Conservation (phyloP, 768 basidiomycete genomes). For the Paxillus involutus region DNA sequence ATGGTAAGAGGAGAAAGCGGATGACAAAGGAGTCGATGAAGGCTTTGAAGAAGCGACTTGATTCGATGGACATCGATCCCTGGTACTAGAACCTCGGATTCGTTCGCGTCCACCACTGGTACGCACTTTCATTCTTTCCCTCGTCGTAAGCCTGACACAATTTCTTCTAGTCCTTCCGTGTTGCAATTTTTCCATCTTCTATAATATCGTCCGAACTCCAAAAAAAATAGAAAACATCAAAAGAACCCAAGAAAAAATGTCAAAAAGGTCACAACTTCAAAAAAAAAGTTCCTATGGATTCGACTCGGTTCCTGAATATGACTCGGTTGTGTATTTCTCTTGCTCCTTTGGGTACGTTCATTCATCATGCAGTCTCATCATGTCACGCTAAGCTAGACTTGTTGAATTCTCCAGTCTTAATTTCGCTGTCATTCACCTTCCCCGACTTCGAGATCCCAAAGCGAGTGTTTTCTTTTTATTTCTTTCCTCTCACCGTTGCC, state of each 20-base stretch:
- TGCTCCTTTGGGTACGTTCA: not conserved
- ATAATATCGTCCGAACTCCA: not conserved
- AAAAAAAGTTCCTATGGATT: not conserved
- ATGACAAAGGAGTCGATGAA: constrained; percentile 11
- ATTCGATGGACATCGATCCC: constrained; percentile 13
- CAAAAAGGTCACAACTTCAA: not conserved
- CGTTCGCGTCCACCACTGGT: not conserved
- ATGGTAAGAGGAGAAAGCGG: constrained; percentile 2
- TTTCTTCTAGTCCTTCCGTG: not conserved
- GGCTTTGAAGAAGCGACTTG: constrained; percentile 8
- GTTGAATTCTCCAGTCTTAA: not conserved
- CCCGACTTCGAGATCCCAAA: not conserved
- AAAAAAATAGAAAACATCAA: constrained; percentile 1
- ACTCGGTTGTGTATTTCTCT: not conserved
- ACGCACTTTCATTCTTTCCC: not conserved
- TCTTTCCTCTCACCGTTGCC: too few species aligned
- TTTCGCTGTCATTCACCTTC: constrained; percentile 6
- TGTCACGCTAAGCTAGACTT: not conserved
- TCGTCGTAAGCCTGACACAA: not conserved
- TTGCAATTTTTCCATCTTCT: not conserved
- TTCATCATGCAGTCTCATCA: not conserved
- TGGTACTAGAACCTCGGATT: not conserved
- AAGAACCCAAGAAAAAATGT: not conserved
- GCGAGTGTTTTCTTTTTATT: too few species aligned
- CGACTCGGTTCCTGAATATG: not conserved